Base-by-base conservation (phyloP, 2,329 filamentous ascomycete species). In the Cucurbitaria berberidis region DNA sequence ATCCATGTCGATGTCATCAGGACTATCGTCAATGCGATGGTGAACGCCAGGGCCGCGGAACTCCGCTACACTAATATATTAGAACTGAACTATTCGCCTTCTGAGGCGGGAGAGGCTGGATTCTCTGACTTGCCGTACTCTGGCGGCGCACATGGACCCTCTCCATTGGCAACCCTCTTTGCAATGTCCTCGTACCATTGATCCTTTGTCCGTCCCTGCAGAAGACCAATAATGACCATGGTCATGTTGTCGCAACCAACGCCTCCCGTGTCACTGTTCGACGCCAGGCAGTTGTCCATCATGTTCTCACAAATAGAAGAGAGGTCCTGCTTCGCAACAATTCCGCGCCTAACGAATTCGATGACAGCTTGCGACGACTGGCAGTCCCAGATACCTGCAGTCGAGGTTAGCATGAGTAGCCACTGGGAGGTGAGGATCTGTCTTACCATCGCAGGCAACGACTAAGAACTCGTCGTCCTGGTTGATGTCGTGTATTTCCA, bases 181-280 rank as follows among this genome's bases (percentile, higher is more conserved):
- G 89, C 91, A 76, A 99, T 89, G 81, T 93, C 89, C 72, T 97
- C 91, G 77, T 99, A 99, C 95, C 95, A 99, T 80, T 97, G 89
- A 73, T 97, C 93, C 84, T 96, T 96, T 67, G 87, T 90, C 83
- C 90, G 92, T 76, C 93, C 95, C 71, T 90, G 86, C 65, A 99
- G 84, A 74, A 99, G 86, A 64, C 89, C 95, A 71, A 99, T 81
- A 63, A 99, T 84, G 67, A 89, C 82, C 89, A 99, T 98, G 65
- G 95, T 99, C 95, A 99, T 99, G 82, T 99, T 99, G 81, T 99
- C 95, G 77, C 95, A 99, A 57, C 95, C 95, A 57, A 99, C 93
- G 60, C 95, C 95, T 49, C 95, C 95, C 27, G 93, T 97, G 79
- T 99, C 95, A 64, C 93, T 96, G 84, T 96, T 98, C 57, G 93